Conservation (phyloP, 208 protist genomes). For the Crithidia expoeki region DNA sequence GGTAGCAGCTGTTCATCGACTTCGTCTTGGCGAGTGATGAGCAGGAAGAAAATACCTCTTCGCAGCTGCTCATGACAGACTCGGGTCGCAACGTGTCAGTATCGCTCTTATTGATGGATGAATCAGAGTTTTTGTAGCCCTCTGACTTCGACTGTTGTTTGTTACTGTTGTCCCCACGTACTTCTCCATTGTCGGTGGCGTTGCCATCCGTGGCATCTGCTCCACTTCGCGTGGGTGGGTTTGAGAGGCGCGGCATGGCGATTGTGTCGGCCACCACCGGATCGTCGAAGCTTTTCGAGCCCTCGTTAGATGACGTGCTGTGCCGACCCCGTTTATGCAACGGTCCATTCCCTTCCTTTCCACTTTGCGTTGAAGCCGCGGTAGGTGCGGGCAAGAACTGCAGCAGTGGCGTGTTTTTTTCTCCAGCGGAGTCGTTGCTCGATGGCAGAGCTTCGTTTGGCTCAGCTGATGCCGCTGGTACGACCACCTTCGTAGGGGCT, state of each 20-base stretch:
- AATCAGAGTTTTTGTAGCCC: neutral
- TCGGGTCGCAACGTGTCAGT: neutral
- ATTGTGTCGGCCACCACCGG: neutral
- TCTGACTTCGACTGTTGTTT: neutral
- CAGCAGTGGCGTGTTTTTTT: neutral
- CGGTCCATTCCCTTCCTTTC: too few relatives aligned
- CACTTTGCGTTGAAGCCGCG: neutral
- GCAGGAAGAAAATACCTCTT: neutral
- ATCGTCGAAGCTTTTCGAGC: neutral
- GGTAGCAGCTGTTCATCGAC: neutral
- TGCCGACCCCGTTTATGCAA: neutral
- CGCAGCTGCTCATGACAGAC: constrained; percentile 1
- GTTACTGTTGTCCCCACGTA: neutral
- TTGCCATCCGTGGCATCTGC: neutral
- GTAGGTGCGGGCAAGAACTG: neutral
- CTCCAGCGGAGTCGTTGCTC: neutral
- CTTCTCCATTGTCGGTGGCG: neutral
- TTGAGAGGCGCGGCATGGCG: constrained; percentile 1
- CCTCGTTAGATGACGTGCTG: neutral
- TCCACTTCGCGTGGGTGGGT: neutral
- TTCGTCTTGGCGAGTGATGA: too few relatives aligned
- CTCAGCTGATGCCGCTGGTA: neutral
- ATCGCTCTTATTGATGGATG: constrained; percentile 1
- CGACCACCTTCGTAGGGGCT: neutral
- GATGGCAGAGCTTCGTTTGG: neutral